These are phyloP conservation scores for Xylaria intraflava DNA, from an alignment of 495 filamentous ascomycete genomes.

Conservation along the genomic window DNA sequence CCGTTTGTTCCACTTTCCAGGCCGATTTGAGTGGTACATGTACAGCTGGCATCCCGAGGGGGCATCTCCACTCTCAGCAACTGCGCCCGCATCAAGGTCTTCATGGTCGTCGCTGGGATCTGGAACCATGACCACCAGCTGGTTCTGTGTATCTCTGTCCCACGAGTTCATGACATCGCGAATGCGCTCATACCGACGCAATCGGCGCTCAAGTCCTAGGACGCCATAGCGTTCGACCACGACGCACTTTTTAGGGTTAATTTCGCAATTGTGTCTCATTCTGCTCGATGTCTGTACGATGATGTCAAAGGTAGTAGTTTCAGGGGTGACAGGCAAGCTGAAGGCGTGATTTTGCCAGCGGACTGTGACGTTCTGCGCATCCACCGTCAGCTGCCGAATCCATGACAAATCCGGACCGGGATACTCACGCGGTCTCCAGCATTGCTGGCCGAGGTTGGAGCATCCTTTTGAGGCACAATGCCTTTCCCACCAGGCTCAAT, in stretches of 20 bases:
- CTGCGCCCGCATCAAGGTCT: conserved; percentile 43
- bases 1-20: conserved; percentile 80
- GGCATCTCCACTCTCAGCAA: conserved; percentile 52
- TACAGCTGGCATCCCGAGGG: conserved; percentile 53
- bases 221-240: conserved; percentile 68
- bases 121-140: conserved; percentile 46
- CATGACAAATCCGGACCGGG: background rate
- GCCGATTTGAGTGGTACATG: conserved; percentile 73
- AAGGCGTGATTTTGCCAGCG: conserved; percentile 57
- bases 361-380: conserved; percentile 55
- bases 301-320: conserved; percentile 69
- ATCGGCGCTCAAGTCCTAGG: conserved; percentile 73
- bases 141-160: conserved; percentile 69
- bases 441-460: conserved; percentile 79
- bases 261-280: conserved; percentile 42
- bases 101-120: conserved; percentile 29
- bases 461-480: conserved; percentile 63
- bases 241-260: conserved; percentile 55
- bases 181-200: conserved; percentile 82
- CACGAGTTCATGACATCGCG: conserved; percentile 90
- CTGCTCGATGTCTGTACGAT: conserved; percentile 51
- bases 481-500: conserved; percentile 32
- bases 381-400: conserved; percentile 9
- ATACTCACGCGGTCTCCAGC: conserved; percentile 61
- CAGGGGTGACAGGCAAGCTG: conserved; percentile 59